Conservation (phyloP, 176 grass and related monocot species). For the Poa pratensis region DNA sequence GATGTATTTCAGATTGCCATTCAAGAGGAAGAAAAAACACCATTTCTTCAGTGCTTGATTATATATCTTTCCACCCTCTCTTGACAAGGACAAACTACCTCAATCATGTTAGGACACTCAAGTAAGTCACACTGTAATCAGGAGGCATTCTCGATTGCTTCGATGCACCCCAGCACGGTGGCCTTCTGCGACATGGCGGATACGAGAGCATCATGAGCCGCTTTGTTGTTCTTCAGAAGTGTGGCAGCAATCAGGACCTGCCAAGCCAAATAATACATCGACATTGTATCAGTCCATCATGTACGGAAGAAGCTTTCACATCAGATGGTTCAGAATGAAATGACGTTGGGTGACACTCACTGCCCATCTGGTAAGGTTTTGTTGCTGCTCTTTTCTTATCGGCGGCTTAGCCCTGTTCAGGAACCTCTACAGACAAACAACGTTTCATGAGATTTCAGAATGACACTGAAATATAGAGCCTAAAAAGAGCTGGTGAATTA, state of each 20-base stretch:
- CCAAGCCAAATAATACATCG: constrained; percentile 7
- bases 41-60: not conserved
- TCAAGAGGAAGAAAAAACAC: too few relatives aligned
- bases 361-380: constrained; percentile 98
- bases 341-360: constrained; percentile 65
- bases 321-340: not conserved
- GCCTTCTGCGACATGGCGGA: constrained; percentile 84
- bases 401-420: constrained; percentile 81
- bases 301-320: not conserved
- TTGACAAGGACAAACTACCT: not conserved
- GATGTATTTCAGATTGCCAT: too few relatives aligned
- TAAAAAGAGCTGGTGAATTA: not conserved
- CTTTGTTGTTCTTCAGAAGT: constrained; percentile 89
- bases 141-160: constrained; percentile 81
- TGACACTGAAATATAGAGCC: not conserved
- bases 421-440: constrained; percentile 58
- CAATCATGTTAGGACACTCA: not conserved
- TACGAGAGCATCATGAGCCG: constrained; percentile 71
- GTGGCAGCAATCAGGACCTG: constrained; percentile 81
- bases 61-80: not conserved
- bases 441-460: not conserved
- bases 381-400: constrained; percentile 81
- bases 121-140: constrained; percentile 35
- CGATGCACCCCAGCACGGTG: constrained; percentile 74
- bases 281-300: not conserved